Evolutionary conservation across 23 red algal species (phyloP).

Genomic region (Cyanidiococcus yangmingshanensis): DNA sequence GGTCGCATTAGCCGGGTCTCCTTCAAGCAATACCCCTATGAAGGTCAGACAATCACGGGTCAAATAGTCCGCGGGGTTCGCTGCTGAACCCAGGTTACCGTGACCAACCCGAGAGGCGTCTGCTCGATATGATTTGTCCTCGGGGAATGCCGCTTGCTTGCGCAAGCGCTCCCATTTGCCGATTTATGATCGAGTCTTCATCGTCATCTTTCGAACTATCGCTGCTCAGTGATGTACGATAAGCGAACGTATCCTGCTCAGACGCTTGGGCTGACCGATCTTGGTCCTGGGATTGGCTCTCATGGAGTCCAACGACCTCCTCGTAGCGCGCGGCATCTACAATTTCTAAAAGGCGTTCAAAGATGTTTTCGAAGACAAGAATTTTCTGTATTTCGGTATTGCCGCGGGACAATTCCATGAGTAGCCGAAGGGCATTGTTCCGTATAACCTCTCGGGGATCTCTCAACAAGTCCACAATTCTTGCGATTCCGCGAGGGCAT

Average conservation of each 20-base stretch:
- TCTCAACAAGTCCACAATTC: conserved; percentile 53
- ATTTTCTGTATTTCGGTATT: conserved; percentile 73
- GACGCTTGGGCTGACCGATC: no score
- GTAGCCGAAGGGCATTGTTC: conserved; percentile 47
- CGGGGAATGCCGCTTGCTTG: no score
- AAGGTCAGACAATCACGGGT: conserved; percentile 57
- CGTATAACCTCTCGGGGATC: conserved; percentile 53
- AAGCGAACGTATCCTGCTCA: no score
- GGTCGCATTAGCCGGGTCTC: conserved; percentile 41
- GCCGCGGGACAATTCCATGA: conserved; percentile 42
- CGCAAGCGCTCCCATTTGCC: no score
- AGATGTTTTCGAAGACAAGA: conserved; percentile 64
- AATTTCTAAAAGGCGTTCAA: conserved; percentile 69
- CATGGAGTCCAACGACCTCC: neutral
- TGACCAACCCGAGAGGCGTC: no score
- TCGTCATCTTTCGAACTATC: no score
- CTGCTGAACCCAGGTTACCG: neutral
- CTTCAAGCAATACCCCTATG: conserved; percentile 41
- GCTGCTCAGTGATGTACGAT: no score
- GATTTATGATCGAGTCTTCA: no score
- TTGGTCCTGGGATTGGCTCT: no score
- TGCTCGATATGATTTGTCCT: no score
- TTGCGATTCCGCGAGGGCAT: conserved; percentile 37
- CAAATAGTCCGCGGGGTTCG: conserved; percentile 22
- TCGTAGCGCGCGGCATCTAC: conserved; percentile 26